These are phyloP conservation scores for Candolleomyces eurysporus DNA, from an alignment of 768 basidiomycete genomes.

Conservation along the genomic window DNA sequence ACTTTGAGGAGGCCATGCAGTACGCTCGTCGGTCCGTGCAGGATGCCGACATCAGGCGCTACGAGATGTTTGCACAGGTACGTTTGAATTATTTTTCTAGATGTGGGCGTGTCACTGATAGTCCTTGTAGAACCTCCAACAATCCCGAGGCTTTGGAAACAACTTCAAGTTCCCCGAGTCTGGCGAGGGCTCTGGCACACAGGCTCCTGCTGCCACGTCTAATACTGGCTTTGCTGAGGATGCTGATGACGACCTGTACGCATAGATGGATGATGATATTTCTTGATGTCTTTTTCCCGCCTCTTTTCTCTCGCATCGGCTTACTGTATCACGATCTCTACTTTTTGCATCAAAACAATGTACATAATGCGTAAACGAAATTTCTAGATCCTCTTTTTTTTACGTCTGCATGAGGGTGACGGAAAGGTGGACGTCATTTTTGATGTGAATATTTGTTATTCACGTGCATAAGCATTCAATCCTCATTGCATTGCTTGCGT, in stretches of 20 bases:
- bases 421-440: neutral
- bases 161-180: constrained; percentile 98
- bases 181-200: constrained; percentile 30
- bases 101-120: neutral
- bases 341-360: too few species aligned
- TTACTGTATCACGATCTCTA: neutral
- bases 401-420: neutral
- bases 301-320: neutral
- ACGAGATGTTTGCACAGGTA: constrained; percentile 97
- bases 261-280: constrained; percentile 34
- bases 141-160: constrained; percentile 89
- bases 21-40: constrained; percentile 96
- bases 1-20: constrained; percentile 99
- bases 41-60: constrained; percentile 93
- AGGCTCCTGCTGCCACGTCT: constrained; percentile 39
- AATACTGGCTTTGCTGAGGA: constrained; percentile 86
- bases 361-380: too few species aligned
- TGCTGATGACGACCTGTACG: constrained; percentile 90
- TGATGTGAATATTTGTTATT: neutral
- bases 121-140: constrained; percentile 72
- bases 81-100: constrained; percentile 15
- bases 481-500: neutral
- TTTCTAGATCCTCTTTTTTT: neutral
- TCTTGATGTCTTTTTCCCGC: neutral
- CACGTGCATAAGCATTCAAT: neutral